phyloP scores from a whole-genome alignment of 2,329 filamentous ascomycete species.

The Aspergillus luchuensis region DNA sequence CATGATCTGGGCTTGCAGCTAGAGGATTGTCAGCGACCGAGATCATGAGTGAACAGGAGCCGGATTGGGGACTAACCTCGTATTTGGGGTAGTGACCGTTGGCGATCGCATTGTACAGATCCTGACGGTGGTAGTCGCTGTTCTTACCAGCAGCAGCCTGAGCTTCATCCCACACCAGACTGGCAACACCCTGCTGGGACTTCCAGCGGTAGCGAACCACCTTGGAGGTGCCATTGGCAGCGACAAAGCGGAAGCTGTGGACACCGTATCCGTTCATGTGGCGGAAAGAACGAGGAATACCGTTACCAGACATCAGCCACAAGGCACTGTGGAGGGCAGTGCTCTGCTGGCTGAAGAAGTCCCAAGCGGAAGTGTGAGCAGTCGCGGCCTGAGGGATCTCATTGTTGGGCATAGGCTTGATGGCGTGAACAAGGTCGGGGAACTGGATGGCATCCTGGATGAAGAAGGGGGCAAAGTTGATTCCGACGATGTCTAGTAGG shows the following conservation, averaged over 20 bases:
- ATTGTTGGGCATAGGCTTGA: constrained; percentile 42
- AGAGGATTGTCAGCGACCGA: background rate
- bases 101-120: constrained; percentile 70
- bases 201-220: constrained; percentile 46
- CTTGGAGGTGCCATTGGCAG: constrained; percentile 36
- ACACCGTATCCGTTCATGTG: constrained; percentile 43
- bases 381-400: constrained; percentile 53
- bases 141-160: constrained; percentile 69
- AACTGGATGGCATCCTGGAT: constrained; percentile 48
- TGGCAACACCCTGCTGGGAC: constrained; percentile 38
- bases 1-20: constrained; percentile 67
- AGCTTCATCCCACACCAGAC: constrained; percentile 71
- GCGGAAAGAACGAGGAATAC: constrained; percentile 42
- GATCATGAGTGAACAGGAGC: background rate
- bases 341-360: constrained; percentile 44
- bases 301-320: constrained; percentile 44
- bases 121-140: constrained; percentile 68
- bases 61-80: constrained; percentile 48
- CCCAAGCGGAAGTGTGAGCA: constrained; percentile 55
- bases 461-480: constrained; percentile 48
- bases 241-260: constrained; percentile 43
- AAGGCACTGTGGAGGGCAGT: constrained; percentile 50
- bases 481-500: constrained; percentile 35
- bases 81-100: constrained; percentile 68
- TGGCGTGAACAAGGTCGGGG: constrained; percentile 46